Base-by-base conservation (phyloP, 2,329 filamentous ascomycete species). In the Hypoxylon sp. region DNA sequence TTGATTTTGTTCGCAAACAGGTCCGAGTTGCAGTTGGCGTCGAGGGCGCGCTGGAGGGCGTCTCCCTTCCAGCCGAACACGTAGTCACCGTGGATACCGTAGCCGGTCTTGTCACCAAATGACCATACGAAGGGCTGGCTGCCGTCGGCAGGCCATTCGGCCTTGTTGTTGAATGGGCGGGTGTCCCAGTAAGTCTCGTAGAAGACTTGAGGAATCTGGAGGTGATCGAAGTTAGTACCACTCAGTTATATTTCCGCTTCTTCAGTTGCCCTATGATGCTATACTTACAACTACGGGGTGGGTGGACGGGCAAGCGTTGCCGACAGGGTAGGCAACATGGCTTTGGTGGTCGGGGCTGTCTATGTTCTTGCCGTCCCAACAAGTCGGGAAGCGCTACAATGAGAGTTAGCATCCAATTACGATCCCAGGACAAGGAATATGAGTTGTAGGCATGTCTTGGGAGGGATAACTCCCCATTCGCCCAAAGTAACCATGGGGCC, bases 101-200 rank as follows among this genome's bases (percentile, higher is more conserved):
- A 80, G 8, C 80, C 80, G 2, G 77, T 81, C 51, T 69, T 42
- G 62, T 78, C 76, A 19, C 75, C 76, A 48, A 74, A 78, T 17
- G 69, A 74, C 73, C 75, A 77, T 24, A 78, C 75, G 67, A 79
- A 77, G 1, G 77, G 76, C 70, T 77, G 75, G 4, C 73, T 74
- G 17, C 76, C 78, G 72, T 80, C 77, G 24, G 77, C 75, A 11
- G 75, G 75, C 80, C 80, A 75, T 65, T 73, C 75, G 31, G 71
- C 70, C 74, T 75, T 37, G 72, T 79, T 74, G 71, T 79, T 80
- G 69, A 79, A 79, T 6, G 73, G 71, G 2, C 75, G 74, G 2
- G 78, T 82, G 62, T 83, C 80, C 74, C 80, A 82, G 72, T 79
- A 79, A 2, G 81, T 78, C 72, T 83, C 80, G 69, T 81, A 81